Conservation (phyloP, 2,329 filamentous ascomycete species). For the Fusarium odoratissimum region DNA sequence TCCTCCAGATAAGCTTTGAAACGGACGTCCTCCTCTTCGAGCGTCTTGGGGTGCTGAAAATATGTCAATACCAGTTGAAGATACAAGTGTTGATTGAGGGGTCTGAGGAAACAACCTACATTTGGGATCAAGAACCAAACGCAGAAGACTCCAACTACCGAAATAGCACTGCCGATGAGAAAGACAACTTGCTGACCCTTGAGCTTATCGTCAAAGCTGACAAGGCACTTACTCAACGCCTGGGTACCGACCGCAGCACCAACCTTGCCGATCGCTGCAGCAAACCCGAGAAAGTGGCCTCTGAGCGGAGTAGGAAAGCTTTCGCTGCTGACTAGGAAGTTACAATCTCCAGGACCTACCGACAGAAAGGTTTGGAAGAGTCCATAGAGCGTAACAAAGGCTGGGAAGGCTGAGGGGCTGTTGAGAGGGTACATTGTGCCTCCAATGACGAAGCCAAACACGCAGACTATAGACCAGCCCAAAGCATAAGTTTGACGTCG, state of each 20-base stretch:
- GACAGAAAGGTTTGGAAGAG: neutral
- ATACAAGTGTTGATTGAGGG: rapidly evolving
- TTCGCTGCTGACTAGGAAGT: neutral
- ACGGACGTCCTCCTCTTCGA: neutral
- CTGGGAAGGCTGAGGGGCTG: neutral
- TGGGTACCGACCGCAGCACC: neutral
- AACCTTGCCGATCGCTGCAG: neutral
- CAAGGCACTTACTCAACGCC: neutral
- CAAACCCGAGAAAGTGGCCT: neutral
- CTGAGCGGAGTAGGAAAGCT: neutral
- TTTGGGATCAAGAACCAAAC: conserved; percentile 2
- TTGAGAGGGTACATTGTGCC: neutral
- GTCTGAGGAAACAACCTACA: neutral
- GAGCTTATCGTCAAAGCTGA: neutral
- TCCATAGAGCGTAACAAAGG: neutral
- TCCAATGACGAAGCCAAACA: neutral
- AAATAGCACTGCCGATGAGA: neutral
- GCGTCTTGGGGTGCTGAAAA: neutral
- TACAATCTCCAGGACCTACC: neutral
- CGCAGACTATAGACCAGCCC: neutral
- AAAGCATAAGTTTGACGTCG: neutral
- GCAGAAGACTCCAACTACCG: neutral
- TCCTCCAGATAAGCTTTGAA: neutral
- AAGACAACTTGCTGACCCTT: neutral
- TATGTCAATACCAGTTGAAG: neutral